Conservation (phyloP, 208 protist genomes). For the Wallacemonas sp. region DNA sequence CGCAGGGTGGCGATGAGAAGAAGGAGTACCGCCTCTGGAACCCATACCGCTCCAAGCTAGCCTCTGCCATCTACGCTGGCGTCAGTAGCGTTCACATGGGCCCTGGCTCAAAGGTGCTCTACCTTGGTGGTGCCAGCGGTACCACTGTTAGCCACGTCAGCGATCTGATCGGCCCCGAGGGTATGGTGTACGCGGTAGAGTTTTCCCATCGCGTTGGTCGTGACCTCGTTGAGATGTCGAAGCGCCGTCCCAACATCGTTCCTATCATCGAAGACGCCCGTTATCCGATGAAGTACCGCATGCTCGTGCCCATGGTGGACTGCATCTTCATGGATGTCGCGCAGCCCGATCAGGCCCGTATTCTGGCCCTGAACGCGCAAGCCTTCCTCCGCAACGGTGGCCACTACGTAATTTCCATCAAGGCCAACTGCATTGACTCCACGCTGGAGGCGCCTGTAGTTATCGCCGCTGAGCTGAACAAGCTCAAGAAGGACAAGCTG, state of each 20-base stretch:
- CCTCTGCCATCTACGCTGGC: constrained; percentile 98
- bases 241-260: constrained; percentile 99
- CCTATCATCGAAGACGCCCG: constrained; percentile 99
- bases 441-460: constrained; percentile 97
- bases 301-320: constrained; percentile 99
- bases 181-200: constrained; percentile 99
- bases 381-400: constrained; percentile 99
- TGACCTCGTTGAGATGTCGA: constrained; percentile 99
- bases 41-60: constrained; percentile 99
- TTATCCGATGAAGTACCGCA: constrained; percentile 99
- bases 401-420: constrained; percentile 99
- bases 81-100: constrained; percentile 98
- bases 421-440: constrained; percentile 99
- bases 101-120: constrained; percentile 99
- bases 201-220: constrained; percentile 99
- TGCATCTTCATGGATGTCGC: constrained; percentile 99
- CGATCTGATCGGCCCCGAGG: constrained; percentile 99
- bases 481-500: constrained; percentile 97
- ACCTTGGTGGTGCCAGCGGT: constrained; percentile 99
- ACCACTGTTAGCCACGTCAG: constrained; percentile 99
- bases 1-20: constrained; percentile 93
- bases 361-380: constrained; percentile 99
- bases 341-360: constrained; percentile 99
- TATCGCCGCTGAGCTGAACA: constrained; percentile 97
- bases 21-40: constrained; percentile 99